Percentiles rank a stretch among this genome's conserved stretches.
These are phyloP conservation scores for Ailanthus altissimus DNA, from an alignment of 345 rosid genomes.

Conservation along the genomic window DNA sequence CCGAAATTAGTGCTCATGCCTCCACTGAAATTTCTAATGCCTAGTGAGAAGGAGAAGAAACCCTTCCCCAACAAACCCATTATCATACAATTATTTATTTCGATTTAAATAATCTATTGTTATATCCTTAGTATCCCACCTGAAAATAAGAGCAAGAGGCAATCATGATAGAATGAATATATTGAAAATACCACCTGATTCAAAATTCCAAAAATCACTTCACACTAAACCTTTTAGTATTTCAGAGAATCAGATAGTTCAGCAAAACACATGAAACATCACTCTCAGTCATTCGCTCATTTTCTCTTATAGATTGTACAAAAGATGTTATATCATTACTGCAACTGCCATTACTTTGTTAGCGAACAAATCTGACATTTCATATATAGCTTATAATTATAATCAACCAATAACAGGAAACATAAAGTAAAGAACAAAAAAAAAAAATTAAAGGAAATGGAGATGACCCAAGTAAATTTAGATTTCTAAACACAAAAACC, in stretches of 20 bases:
- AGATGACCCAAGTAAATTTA: constrained; percentile 26
- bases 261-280: constrained; percentile 46
- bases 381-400: constrained; percentile 13
- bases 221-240: constrained; percentile 20
- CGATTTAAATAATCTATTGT: background rate
- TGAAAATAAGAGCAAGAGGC: constrained; percentile 46
- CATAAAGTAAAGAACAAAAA: background rate
- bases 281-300: constrained; percentile 26
- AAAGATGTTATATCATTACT: constrained; percentile 16
- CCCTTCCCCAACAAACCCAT: constrained; percentile 1
- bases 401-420: constrained; percentile 21
- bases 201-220: constrained; percentile 26
- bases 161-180: constrained; percentile 67
- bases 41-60: background rate
- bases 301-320: constrained; percentile 24
- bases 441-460: background rate
- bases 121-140: constrained; percentile 32
- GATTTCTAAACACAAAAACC: constrained; percentile 26
- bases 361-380: constrained; percentile 33
- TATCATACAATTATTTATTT: constrained; percentile 6
- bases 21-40: constrained; percentile 26
- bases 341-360: constrained; percentile 30
- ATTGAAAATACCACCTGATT: constrained; percentile 46
- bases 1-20: constrained; percentile 35
- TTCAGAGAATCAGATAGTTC: constrained; percentile 35